Base-by-base conservation (phyloP, 169 alveolate genomes). In the Plasmodium cynomolgi region DNA sequence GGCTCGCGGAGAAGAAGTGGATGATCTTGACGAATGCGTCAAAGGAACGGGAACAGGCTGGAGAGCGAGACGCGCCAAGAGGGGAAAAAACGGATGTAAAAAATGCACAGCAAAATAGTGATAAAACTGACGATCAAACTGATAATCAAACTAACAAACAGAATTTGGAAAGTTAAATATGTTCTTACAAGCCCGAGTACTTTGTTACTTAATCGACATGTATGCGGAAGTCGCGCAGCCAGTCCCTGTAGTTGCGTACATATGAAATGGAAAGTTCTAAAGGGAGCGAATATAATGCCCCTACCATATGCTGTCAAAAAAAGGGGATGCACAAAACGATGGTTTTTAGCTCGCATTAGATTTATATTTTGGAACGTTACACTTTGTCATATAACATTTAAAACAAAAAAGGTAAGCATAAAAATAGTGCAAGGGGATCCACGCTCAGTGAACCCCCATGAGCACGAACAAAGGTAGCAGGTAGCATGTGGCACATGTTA, bases 1-100 rank as follows among this genome's bases (percentile, higher is more conserved):
- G 86, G 86, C 29, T 81, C 6, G 47, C 37, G 11, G 74, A 47
- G 58, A 72, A 54, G 62, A 47, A 81, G 72, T 81, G 68, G 68
- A 17, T 47, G 47, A 41, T 62, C 33, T 62, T 62, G 29, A 20
- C 34, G 33, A 62, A 26, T 62, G 75, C 33, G 33, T 62, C 75
- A 0, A 23, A n/a, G 33, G 34, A 62, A 20, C 34, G 33, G 33
- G 33, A 26, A 9, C 37, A 20, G 75, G 75, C 58, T 47, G 58
- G 3, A 47, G n/a, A 47, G 58, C 58, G 58, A n/a, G 6, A n/a
- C n/a, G 58, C 17, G 5, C 58, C 58, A 11, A n/a, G 75, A 5
- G 33, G 33, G 3, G 2, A 62, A 62, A 62, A 62, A n/a, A 6
- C 15, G 33, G 34, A n/a, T 7, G 11, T 8, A 62, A 23, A 62